A percentile compares a stretch with the other conserved stretches of the same genome.
Conservation (phyloP, 345 rosid genomes). For the Arabidopsis arenosa region DNA sequence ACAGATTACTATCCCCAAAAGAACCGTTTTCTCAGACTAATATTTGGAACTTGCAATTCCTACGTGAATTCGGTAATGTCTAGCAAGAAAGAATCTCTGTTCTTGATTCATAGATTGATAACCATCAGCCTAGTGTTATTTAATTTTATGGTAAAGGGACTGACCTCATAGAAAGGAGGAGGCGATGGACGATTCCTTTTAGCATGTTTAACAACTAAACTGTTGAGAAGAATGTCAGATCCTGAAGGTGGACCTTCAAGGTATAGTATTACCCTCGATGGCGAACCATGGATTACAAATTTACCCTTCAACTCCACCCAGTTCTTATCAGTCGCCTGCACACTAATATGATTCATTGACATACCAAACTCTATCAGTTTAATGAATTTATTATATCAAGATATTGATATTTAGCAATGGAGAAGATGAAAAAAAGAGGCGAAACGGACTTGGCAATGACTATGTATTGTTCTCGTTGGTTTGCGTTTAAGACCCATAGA, state of each 20-base stretch:
- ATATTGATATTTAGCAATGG: not conserved
- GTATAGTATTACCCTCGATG: conserved; percentile 62
- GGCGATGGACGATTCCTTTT: conserved; percentile 58
- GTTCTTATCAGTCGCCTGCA: conserved; percentile 73
- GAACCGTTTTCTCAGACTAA: not conserved
- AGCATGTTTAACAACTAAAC: conserved; percentile 72
- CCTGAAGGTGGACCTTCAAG: conserved; percentile 94
- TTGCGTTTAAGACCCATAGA: conserved; percentile 74
- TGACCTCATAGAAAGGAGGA: conserved; percentile 71
- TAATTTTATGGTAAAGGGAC: conserved; percentile 5
- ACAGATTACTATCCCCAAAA: conserved; percentile 1
- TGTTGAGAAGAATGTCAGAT: conserved; percentile 78
- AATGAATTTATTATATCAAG: not conserved
- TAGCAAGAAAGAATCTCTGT: too few species aligned
- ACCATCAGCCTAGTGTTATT: not conserved
- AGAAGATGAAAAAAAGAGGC: conserved; percentile 28
- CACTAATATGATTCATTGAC: conserved; percentile 47
- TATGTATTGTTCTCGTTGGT: conserved; percentile 73
- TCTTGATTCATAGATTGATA: not conserved
- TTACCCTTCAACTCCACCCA: conserved; percentile 82
- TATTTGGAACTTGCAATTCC: not conserved
- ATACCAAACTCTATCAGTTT: conserved; percentile 29
- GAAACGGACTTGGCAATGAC: conserved; percentile 66
- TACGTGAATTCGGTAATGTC: too few species aligned
- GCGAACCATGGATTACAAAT: conserved; percentile 77